phyloP scores from a whole-genome alignment of 2,329 filamentous ascomycete genomes.

The Magnaporthiopsis rhizophila region DNA sequence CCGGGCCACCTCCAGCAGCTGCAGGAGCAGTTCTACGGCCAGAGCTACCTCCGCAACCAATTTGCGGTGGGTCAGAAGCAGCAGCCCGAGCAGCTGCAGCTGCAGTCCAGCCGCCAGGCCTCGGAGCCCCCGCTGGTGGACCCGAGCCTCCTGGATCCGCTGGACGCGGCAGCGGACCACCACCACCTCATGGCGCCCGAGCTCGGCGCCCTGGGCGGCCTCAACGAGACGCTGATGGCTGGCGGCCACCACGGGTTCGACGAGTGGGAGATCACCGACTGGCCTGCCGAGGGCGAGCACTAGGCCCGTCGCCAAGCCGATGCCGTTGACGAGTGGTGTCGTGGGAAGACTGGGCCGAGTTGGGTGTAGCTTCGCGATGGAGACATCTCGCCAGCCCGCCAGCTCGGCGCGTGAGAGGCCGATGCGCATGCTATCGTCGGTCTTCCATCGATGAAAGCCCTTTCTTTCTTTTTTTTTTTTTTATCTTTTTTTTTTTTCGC shows the following conservation, averaged over 20 bases:
- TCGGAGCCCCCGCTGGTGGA: not conserved
- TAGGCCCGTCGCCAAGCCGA: not conserved
- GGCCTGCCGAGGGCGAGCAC: not conserved
- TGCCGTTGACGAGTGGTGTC: not conserved
- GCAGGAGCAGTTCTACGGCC: slow-evolving; percentile 3
- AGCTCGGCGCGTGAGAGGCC: not conserved
- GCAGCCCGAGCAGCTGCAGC: not conserved
- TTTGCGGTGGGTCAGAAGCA: not conserved
- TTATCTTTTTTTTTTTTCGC: not conserved
- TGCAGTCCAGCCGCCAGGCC: not conserved
- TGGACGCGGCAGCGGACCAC: not conserved
- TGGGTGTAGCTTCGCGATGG: no score
- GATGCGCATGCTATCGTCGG: not conserved
- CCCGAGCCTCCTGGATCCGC: not conserved
- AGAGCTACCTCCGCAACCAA: not conserved
- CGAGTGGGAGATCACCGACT: not conserved
- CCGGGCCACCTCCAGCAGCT: not conserved
- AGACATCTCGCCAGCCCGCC: not conserved
- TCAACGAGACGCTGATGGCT: not conserved
- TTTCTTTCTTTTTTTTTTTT: not conserved
- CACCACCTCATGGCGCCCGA: not conserved
- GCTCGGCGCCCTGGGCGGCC: not conserved
- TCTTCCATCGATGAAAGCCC: not conserved
- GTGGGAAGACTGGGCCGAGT: not conserved
- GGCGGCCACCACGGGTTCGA: not conserved